phyloP scores from a whole-genome alignment of 2,329 filamentous ascomycete genomes.

The Clonostachys byssicola region DNA sequence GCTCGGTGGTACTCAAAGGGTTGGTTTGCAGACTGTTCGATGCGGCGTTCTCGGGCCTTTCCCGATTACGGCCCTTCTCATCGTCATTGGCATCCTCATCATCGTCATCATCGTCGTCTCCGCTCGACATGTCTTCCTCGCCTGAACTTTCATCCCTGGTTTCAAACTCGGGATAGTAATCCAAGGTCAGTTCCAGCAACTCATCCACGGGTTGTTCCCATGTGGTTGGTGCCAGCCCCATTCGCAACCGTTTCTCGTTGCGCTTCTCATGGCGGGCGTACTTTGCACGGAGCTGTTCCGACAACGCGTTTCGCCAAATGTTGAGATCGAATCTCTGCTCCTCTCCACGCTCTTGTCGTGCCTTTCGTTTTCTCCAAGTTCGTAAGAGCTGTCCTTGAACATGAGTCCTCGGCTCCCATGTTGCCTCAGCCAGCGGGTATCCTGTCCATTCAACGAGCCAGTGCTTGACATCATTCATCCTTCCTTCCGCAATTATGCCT shows the following conservation, averaged over 20 bases:
- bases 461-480: constrained; percentile 11
- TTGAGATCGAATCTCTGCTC: constrained; percentile 29
- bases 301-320: constrained; percentile 26
- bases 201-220: constrained; percentile 13
- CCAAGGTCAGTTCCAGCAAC: constrained; percentile 1
- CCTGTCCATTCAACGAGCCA: constrained; percentile 33
- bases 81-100: neutral
- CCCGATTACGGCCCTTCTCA: neutral
- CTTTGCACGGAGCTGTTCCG: constrained; percentile 17
- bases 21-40: no score
- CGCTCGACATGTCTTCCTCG: neutral
- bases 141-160: neutral
- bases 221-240: constrained; percentile 22
- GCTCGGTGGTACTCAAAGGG: neutral
- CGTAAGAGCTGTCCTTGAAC: constrained; percentile 29
- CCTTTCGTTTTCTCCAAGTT: constrained; percentile 37
- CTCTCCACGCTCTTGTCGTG: constrained; percentile 22
- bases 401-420: constrained; percentile 46
- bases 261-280: constrained; percentile 32
- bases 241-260: constrained; percentile 34
- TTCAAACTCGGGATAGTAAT: neutral
- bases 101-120: neutral
- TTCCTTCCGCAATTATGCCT: constrained; percentile 42
- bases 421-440: constrained; percentile 24
- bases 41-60: no score